Evolutionary conservation across 345 rosid genomes (phyloP).

Genomic region (Arabidopsis thaliana): TAIR10.1 NC_003074.8:20800501-20801000

Average conservation of each 20-base stretch:
- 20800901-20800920: constrained; percentile 41
- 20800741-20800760: not conserved
- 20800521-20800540: constrained; percentile 1
- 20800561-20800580: not conserved
- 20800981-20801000: not conserved
- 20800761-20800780: constrained; percentile 28
- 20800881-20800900: constrained; percentile 38
- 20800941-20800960: constrained; percentile 18
- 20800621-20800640: constrained; percentile 43
- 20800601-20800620: constrained; percentile 27
- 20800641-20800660: constrained; percentile 24
- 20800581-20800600: constrained; percentile 8
- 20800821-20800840: constrained; percentile 44
- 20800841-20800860: constrained; percentile 31
- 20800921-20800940: constrained; percentile 31
- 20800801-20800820: constrained; percentile 9
- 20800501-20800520: constrained; percentile 22
- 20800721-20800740: not conserved
- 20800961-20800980: not conserved
- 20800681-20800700: constrained; percentile 35
- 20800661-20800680: constrained; percentile 31
- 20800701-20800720: constrained; percentile 26
- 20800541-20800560: constrained; percentile 13
- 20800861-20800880: constrained; percentile 38
- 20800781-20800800: not conserved